These are phyloP conservation scores for Pseudocercospora pini-densiflorae DNA, from an alignment of 2,329 filamentous ascomycete species.

Conservation along the genomic window DNA sequence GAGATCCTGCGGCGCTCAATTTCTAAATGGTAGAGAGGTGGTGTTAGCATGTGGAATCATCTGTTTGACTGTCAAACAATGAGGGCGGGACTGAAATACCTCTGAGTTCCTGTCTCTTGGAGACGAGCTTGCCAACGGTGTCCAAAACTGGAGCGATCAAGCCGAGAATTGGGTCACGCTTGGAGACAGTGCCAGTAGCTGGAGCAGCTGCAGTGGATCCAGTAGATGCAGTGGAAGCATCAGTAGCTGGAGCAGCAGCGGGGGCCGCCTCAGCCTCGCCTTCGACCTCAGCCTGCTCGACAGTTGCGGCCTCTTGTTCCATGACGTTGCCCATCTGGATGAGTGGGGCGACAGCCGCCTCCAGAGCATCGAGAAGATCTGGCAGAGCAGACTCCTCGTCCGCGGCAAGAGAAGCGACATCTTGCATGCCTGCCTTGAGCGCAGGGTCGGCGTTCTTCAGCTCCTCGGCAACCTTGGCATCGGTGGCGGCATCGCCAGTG, in stretches of 20 bases:
- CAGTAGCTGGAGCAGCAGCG: neutral
- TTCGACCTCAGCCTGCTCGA: neutral
- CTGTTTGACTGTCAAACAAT: neutral
- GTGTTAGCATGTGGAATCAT: too few relatives aligned
- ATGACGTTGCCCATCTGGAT: neutral
- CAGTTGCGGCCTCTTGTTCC: neutral
- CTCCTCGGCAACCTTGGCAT: neutral
- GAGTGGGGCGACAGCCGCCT: neutral
- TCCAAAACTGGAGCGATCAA: neutral
- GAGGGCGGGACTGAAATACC: neutral
- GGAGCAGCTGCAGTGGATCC: neutral
- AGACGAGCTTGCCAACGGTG: neutral
- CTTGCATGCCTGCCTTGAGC: neutral
- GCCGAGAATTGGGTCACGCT: neutral
- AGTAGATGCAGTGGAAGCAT: neutral
- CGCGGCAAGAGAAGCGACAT: neutral
- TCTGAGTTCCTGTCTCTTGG: neutral
- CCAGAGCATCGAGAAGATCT: neutral
- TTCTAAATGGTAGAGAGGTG: too few relatives aligned
- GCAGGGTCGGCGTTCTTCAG: neutral
- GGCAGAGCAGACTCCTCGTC: neutral
- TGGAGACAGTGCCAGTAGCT: neutral
- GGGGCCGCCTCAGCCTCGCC: neutral
- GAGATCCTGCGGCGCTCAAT: too few relatives aligned
- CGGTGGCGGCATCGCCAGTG: neutral